phyloP scores from a whole-genome alignment of 495 filamentous ascomycete species.

The Umbilicaria muhlenbergii region DNA sequence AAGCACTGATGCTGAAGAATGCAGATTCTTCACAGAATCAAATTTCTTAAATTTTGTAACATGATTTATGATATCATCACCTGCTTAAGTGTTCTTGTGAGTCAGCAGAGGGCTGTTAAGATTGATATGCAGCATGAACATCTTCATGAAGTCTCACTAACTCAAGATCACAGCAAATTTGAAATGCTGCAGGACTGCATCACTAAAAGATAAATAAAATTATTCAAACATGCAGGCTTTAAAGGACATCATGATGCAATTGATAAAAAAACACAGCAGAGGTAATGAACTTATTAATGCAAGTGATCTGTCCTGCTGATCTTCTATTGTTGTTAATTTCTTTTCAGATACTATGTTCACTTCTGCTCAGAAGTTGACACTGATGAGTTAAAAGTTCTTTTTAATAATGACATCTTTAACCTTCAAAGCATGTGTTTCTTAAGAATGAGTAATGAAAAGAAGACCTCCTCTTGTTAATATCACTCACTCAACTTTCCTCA shows the following conservation, averaged over 20 bases:
- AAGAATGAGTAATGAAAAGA: too few species aligned
- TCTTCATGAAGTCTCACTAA: too few species aligned
- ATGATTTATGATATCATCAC: background rate
- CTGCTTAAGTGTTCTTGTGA: background rate
- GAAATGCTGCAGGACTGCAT: background rate
- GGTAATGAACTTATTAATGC: background rate
- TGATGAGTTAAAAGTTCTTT: background rate
- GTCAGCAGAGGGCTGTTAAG: background rate
- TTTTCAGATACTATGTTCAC: background rate
- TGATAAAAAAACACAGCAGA: background rate
- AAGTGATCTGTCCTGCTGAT: background rate
- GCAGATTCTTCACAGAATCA: background rate
- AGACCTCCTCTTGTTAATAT: too few species aligned
- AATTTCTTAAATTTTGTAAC: background rate
- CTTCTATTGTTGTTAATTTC: background rate
- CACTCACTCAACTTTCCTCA: too few species aligned
- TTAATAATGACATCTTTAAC: too few species aligned
- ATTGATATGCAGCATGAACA: background rate
- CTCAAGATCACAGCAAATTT: background rate
- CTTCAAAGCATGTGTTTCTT: too few species aligned
- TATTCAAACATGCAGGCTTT: background rate
- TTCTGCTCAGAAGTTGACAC: background rate
- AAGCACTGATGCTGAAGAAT: background rate
- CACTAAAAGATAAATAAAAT: background rate
- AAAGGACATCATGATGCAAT: slow-evolving; percentile 1